A percentile compares a stretch with the other conserved stretches of the same genome.
Conservation (phyloP, 2,329 filamentous ascomycete species). For the Sclerotinia minor region DNA sequence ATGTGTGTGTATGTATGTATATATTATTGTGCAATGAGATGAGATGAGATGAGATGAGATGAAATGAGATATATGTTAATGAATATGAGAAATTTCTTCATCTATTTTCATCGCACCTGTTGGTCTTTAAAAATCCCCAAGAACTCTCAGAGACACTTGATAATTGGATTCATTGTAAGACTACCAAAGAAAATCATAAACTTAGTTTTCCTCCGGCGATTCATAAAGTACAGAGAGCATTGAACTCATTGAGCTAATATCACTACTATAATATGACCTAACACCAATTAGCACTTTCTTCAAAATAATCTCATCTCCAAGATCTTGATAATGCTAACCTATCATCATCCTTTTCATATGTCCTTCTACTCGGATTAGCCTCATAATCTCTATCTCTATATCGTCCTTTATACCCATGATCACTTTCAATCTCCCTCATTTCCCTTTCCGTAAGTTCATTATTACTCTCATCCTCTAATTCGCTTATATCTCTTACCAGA, state of each 20-base stretch:
- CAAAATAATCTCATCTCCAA: background rate
- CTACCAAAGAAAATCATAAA: background rate
- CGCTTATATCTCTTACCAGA: constrained; percentile 7
- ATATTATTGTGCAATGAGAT: constrained; percentile 15
- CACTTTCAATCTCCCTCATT: constrained; percentile 8
- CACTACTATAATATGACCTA: constrained; percentile 20
- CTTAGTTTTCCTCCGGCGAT: constrained; percentile 17
- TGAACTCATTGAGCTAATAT: constrained; percentile 17
- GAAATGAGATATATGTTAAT: background rate
- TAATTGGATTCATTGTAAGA: background rate
- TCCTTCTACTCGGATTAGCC: background rate
- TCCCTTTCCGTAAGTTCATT: constrained; percentile 17
- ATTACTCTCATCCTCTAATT: constrained; percentile 12
- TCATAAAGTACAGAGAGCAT: constrained; percentile 23
- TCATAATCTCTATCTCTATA: constrained; percentile 16
- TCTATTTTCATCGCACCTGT: too few relatives aligned
- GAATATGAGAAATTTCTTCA: too few relatives aligned
- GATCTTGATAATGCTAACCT: background rate
- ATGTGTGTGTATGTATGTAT: too few relatives aligned
- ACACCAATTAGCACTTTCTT: background rate
- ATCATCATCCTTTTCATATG: background rate
- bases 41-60: too few relatives aligned
- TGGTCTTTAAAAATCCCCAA: background rate
- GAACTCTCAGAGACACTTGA: background rate
- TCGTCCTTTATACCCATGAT: background rate